These are phyloP conservation scores for Arctium minus DNA, from an alignment of 129 eudicot species.

Conservation along the genomic window DNA sequence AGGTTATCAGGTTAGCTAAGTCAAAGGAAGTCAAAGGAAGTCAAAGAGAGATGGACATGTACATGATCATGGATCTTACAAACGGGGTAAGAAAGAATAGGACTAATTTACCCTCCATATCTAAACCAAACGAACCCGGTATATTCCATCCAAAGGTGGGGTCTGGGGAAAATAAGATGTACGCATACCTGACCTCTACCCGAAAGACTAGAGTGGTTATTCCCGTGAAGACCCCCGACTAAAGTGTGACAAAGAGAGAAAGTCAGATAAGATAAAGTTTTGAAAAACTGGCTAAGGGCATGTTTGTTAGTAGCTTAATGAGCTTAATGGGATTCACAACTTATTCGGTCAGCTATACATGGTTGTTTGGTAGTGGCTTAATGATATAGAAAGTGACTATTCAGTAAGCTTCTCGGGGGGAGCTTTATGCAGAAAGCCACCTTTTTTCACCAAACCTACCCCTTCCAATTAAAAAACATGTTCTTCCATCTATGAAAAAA, in stretches of 20 bases:
- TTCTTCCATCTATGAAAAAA: too few species aligned
- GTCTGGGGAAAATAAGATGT: not conserved
- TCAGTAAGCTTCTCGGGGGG: too few species aligned
- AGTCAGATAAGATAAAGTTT: not conserved
- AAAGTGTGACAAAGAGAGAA: not conserved
- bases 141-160: not conserved
- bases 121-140: not conserved
- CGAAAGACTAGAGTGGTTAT: not conserved
- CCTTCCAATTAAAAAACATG: too few species aligned
- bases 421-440: too few species aligned
- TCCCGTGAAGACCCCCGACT: not conserved
- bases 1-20: slow-evolving; percentile 7
- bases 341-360: too few species aligned
- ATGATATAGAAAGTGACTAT: too few species aligned
- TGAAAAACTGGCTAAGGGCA: not conserved
- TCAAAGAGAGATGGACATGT: not conserved
- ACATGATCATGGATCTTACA: not conserved
- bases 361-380: too few species aligned
- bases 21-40: not conserved
- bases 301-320: too few species aligned
- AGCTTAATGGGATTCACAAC: too few species aligned
- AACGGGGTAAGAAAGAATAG: not conserved
- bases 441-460: too few species aligned
- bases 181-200: too few species aligned
- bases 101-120: slow-evolving; percentile 57